Evolutionary conservation across 352 stramenopile species (phyloP).

Genomic region (Phytopythium montanum): DNA sequence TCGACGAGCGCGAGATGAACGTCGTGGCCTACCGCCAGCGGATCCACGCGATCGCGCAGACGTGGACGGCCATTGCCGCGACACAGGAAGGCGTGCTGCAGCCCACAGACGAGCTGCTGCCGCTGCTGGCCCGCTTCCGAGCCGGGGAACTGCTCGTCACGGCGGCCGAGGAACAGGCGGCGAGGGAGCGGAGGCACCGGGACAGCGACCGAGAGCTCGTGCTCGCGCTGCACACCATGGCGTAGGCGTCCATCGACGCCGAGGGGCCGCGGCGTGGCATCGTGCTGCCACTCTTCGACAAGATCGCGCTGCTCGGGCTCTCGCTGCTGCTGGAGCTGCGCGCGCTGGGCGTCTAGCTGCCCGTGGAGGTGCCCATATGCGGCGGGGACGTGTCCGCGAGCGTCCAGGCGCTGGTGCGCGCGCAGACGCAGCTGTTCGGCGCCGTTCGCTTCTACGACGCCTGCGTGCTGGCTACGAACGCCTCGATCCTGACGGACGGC

Average conservation of each 20-base stretch:
- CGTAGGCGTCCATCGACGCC: conserved; percentile 18
- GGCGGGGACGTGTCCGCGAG: conserved; percentile 35
- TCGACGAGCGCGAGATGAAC: conserved; percentile 3
- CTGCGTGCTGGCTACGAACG: conserved; percentile 34
- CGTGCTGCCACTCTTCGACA: conserved; percentile 53
- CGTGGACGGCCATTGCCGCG: neutral
- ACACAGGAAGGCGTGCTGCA: neutral
- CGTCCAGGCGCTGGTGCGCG: conserved; percentile 19
- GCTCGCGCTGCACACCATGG: conserved; percentile 25
- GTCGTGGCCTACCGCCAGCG: neutral
- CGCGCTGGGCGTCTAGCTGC: conserved; percentile 37
- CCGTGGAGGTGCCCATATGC: conserved; percentile 62
- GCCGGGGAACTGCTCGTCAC: neutral
- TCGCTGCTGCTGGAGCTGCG: conserved; percentile 61
- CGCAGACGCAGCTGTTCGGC: conserved; percentile 31
- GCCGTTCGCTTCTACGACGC: conserved; percentile 59
- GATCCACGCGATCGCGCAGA: neutral
- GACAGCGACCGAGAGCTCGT: conserved; percentile 30
- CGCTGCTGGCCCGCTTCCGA: neutral
- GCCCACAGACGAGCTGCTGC: neutral
- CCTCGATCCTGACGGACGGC: conserved; percentile 15
- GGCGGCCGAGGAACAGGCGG: neutral
- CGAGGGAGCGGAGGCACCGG: conserved; percentile 5
- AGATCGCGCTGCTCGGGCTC: conserved; percentile 38
- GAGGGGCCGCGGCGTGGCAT: conserved; percentile 33